Conservation (phyloP, 768 basidiomycete genomes). For the Mycena kentingensis region DNA sequence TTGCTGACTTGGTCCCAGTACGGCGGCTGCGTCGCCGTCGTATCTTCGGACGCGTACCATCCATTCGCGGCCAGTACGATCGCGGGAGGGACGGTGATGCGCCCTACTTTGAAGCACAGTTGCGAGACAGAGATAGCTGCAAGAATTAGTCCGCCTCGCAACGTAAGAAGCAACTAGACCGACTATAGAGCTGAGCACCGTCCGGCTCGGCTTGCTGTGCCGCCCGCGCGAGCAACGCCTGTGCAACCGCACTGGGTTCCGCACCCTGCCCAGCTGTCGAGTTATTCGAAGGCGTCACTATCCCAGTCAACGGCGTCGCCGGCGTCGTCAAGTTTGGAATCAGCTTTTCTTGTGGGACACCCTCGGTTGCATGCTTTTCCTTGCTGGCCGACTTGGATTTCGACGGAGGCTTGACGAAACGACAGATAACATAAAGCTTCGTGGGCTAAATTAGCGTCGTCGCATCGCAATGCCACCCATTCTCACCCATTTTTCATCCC, state of each 20-base stretch:
- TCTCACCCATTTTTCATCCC: conserved; percentile 62
- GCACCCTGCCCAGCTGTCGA: background rate
- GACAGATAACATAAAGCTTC: conserved; percentile 64
- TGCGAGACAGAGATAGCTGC: conserved; percentile 67
- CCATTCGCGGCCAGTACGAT: conserved; percentile 64
- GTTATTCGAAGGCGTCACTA: background rate
- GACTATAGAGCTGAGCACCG: conserved; percentile 14
- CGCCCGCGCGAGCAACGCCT: conserved; percentile 9
- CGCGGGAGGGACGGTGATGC: conserved; percentile 73
- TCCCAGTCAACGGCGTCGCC: conserved; percentile 11
- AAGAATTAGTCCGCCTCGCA: conserved; percentile 47
- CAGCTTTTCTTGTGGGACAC: background rate
- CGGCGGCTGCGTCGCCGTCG: conserved; percentile 49
- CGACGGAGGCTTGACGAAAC: conserved; percentile 60
- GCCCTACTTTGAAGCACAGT: conserved; percentile 67
- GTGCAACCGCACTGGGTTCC: background rate
- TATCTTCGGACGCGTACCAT: conserved; percentile 39
- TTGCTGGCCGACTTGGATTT: conserved; percentile 32
- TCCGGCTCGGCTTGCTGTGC: conserved; percentile 2
- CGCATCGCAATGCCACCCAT: conserved; percentile 51
- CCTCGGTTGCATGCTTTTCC: conserved; percentile 18
- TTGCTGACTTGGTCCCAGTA: conserved; percentile 47
- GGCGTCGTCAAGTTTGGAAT: conserved; percentile 10
- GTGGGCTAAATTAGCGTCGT: background rate
- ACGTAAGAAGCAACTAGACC: background rate